Evolutionary conservation across 306 rosid genomes (phyloP), one percentile per base, ranked within the genome.

Genomic region (Ceratonia siliqua): DNA sequence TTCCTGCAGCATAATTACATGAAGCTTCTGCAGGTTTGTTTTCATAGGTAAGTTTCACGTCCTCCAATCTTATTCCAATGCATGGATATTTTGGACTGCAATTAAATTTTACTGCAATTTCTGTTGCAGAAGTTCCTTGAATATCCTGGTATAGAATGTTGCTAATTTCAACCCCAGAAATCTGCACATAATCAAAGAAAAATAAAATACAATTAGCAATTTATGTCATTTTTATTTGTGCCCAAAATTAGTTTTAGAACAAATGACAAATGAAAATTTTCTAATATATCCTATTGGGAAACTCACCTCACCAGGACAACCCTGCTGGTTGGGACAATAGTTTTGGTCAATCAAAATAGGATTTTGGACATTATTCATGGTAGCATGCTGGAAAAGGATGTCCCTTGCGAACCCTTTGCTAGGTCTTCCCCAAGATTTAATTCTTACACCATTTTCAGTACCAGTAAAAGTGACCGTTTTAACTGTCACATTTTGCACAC

Each of bases 401-500:
- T 79, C 61, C 66, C 69, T 81, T 2, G 75, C 89, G 9, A 82
- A 89, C 1, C 90, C 90, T 68, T 57, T 79, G 58, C 90, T 85
- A 18, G 87, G 75, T 13, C 75, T 83, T 2, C 88, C 90, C 93
- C 90, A 86, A 5, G 90, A 72, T 68, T 89, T 89, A 6, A 86
- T 89, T 17, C 93, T 28, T 3, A 75, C 83, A 5, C 90, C 89
- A 38, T 84, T 84, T 8, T 80, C 72, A 10, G 89, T 86, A 9
- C 76, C 71, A 0, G 63, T 64, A n/a, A 86, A 84, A 5, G 72
- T 78, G 0, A 36, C 55, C 8, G 82, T 69, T 50, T 80, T 86
- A 2, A 86, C 86, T 1, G 91, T 89, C 54, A 89, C 87, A 1
- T 89, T 81, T 62, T 86, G 81, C 20, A 86, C 93, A 25, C 93